These are phyloP conservation scores for Rhododendron henanense DNA, from an alignment of 148 eudicot species.

Conservation along the genomic window DNA sequence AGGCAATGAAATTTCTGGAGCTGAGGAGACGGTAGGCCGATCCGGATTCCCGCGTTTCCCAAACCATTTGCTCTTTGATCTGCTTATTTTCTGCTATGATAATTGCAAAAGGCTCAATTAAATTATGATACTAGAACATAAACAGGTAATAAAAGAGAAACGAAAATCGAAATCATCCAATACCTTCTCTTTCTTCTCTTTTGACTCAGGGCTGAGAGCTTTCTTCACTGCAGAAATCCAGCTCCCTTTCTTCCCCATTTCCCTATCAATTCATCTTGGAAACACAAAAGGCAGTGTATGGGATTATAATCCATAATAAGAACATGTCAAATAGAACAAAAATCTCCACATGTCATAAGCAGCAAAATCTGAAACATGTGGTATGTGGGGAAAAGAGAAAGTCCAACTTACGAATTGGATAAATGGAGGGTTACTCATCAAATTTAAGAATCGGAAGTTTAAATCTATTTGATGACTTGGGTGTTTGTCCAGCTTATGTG, in stretches of 20 bases:
- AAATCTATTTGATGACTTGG: not conserved
- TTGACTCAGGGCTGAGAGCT: conserved; percentile 58
- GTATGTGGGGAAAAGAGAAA: not conserved
- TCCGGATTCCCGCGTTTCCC: conserved; percentile 37
- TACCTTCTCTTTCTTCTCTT: conserved; percentile 65
- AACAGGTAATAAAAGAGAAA: not conserved
- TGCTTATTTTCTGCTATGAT: conserved; percentile 28
- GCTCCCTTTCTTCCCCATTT: conserved; percentile 78
- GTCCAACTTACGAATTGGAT: not conserved
- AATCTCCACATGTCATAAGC: not conserved
- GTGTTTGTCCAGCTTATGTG: not conserved
- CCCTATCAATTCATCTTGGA: conserved; percentile 34
- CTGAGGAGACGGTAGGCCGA: conserved; percentile 11
- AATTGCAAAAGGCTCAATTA: not conserved
- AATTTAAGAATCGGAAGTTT: not conserved
- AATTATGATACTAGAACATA: not conserved
- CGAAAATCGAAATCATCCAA: not conserved
- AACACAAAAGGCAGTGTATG: conserved; percentile 13
- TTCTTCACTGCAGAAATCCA: conserved; percentile 77
- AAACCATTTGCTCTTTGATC: conserved; percentile 44
- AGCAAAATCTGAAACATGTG: not conserved
- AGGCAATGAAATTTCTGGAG: conserved; percentile 22
- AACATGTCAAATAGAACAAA: not conserved
- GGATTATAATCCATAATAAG: not conserved
- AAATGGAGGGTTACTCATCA: not conserved